phyloP scores from a whole-genome alignment of 768 basidiomycete species.

The Agrocybe pediades region DNA sequence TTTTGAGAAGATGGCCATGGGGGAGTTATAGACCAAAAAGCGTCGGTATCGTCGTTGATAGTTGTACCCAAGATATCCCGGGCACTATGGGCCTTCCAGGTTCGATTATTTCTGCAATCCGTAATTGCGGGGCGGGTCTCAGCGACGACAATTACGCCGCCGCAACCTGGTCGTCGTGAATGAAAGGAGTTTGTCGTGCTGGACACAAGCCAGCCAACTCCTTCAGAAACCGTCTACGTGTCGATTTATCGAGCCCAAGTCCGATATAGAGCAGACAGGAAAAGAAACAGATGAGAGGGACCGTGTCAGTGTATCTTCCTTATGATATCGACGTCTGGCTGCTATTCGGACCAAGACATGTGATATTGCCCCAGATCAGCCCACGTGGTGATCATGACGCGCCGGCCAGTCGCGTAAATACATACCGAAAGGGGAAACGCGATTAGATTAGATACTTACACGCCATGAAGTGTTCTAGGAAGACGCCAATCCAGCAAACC shows the following conservation, averaged over 20 bases:
- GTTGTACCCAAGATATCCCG: background rate
- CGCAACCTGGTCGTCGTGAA: background rate
- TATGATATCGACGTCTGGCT: background rate
- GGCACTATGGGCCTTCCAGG: background rate
- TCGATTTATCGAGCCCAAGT: background rate
- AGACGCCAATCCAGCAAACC: too few relatives aligned
- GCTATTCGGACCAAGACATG: background rate
- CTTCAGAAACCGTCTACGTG: background rate
- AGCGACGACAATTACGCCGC: background rate
- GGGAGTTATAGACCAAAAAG: background rate
- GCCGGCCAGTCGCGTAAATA: too few relatives aligned
- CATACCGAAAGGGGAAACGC: background rate
- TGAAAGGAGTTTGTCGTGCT: background rate
- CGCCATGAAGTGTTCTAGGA: too few relatives aligned
- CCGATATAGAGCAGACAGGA: background rate
- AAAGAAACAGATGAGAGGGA: background rate
- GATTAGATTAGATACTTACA: background rate
- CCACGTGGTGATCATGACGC: background rate
- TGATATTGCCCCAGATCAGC: background rate
- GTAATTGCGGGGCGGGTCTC: background rate
- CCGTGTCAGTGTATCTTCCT: background rate
- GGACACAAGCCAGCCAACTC: background rate
- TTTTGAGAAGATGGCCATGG: conserved; percentile 16
- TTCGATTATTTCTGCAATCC: background rate
- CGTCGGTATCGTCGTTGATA: background rate